A percentile compares a stretch with the other conserved stretches of the same genome.
Evolutionary conservation across 495 filamentous ascomycete genomes (phyloP).

Genomic region (Tetracladium marchalianum): DNA sequence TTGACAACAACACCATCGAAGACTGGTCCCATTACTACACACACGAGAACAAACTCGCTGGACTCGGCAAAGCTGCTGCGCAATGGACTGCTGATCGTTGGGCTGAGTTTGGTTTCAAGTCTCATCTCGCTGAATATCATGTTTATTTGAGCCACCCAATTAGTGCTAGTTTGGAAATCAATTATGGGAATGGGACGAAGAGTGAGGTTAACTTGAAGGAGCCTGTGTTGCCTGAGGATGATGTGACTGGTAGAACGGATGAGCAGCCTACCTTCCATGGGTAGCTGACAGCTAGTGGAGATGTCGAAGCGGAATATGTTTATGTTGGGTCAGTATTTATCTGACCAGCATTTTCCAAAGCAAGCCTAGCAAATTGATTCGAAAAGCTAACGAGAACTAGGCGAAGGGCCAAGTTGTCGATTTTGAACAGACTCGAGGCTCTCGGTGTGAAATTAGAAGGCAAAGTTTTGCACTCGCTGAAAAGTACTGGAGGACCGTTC

Average conservation of each 20-base stretch:
- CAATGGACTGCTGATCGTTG: constrained; percentile 28
- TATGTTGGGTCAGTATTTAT: constrained; percentile 85
- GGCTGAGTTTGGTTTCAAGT: constrained; percentile 66
- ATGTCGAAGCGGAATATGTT: constrained; percentile 66
- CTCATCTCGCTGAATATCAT: constrained; percentile 71
- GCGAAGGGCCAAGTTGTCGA: constrained; percentile 30
- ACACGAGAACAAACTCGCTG: too few relatives aligned
- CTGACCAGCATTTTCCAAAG: too few relatives aligned
- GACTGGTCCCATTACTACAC: too few relatives aligned
- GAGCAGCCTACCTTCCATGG: constrained; percentile 88
- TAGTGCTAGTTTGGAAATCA: constrained; percentile 63
- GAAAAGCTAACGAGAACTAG: background rate
- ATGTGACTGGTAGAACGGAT: constrained; percentile 55
- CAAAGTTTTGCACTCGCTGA: constrained; percentile 78
- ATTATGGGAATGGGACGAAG: constrained; percentile 35
- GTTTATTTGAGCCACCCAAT: constrained; percentile 81
- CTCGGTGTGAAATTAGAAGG: constrained; percentile 64
- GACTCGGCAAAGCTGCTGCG: too few relatives aligned
- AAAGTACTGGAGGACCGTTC: constrained; percentile 80
- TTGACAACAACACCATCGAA: too few relatives aligned
- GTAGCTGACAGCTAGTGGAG: constrained; percentile 80
- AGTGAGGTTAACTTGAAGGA: constrained; percentile 68
- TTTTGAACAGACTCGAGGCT: constrained; percentile 66
- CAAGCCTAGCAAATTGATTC: too few relatives aligned
- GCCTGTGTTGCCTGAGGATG: constrained; percentile 70